Evolutionary conservation across 441 rosid genomes (phyloP), one percentile per base, ranked within the genome.

Genomic region (Breynia disticha): DNA sequence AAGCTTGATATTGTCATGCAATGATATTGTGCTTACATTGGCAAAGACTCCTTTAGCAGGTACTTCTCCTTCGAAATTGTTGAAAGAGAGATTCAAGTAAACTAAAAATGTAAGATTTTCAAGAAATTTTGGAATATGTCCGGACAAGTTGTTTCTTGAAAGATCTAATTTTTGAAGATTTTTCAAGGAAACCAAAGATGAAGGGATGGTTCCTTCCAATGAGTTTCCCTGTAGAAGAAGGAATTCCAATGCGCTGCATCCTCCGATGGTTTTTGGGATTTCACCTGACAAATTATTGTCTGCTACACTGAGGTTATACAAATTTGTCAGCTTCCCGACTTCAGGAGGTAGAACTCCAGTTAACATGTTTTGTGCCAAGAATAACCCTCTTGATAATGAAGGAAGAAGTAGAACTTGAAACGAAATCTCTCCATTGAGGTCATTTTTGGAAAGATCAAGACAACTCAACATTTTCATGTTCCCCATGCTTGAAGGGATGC

Each of bases 161-260:
- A n/a, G n/a, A n/a, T n/a, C n/a, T n/a, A n/a, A n/a, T n/a, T n/a
- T 41, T 39, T 16, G 37, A 19, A 70, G 48, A 10, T 66, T 65
- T 38, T 42, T 52, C 55, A 70, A 18, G 1, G 68, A 50, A 21
- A 53, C 38, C 15, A 70, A 15, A 17, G 68, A 56, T 11, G 49
- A 39, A 43, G 75, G 72, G 37, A 67, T 66, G 7, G 56, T 11
- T 13, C 78, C 75, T 18, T 19, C 2, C 32, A 74, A 67, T 11
- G 43, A 22, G 50, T 74, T 70, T 11, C 38, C 51, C 11, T 14
- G 21, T 59, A 69, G 28, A n/a, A 16, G 0, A 14, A 70, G 61
- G 1, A 0, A 0, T 45, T 58, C 56, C 46, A 70, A 39, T 11
- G 54, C 53, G 13, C 8, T 7, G 24, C 76, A 71, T 46, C 48